Conservation (phyloP, 1,284 basidiomycete genomes). For the Mrakiaceae sp. region DNA sequence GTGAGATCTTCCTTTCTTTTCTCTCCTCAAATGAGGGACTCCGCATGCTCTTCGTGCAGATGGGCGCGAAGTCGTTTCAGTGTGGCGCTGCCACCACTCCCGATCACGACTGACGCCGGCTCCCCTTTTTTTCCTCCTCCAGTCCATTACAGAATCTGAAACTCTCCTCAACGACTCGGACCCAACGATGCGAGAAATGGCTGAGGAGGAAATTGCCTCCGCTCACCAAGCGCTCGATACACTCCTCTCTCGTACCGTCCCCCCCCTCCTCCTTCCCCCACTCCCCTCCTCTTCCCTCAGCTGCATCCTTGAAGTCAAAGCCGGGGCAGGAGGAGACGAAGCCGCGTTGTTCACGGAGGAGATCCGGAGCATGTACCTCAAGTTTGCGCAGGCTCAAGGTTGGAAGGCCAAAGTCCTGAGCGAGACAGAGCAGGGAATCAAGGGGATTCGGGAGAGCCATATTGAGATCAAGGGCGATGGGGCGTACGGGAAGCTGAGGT, state of each 20-base stretch:
- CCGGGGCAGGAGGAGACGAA: constrained; percentile 88
- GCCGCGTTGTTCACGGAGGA: constrained; percentile 71
- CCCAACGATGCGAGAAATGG: constrained; percentile 60
- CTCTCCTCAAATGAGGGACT: not conserved
- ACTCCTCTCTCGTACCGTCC: constrained; percentile 49
- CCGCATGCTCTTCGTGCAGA: not conserved
- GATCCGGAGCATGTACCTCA: constrained; percentile 70
- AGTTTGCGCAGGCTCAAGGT: constrained; percentile 45
- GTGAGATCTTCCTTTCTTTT: not conserved
- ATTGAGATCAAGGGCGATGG: constrained; percentile 67
- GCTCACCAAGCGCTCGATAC: constrained; percentile 44
- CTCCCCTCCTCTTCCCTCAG: constrained; percentile 55
- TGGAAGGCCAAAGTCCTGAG: constrained; percentile 35
- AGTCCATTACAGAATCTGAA: constrained; percentile 55
- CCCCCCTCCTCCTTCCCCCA: constrained; percentile 57
- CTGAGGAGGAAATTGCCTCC: constrained; percentile 52
- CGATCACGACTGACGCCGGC: not conserved
- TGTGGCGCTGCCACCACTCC: not conserved
- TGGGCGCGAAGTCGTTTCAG: not conserved
- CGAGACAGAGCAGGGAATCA: constrained; percentile 38
- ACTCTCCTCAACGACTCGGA: constrained; percentile 64
- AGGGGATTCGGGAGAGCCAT: constrained; percentile 68
- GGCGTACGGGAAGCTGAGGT: constrained; percentile 66
- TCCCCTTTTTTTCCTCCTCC: not conserved
- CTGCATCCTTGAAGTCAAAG: constrained; percentile 78